Conservation (phyloP, 257 asterid genomes). For the Solanum medicagineum region DNA sequence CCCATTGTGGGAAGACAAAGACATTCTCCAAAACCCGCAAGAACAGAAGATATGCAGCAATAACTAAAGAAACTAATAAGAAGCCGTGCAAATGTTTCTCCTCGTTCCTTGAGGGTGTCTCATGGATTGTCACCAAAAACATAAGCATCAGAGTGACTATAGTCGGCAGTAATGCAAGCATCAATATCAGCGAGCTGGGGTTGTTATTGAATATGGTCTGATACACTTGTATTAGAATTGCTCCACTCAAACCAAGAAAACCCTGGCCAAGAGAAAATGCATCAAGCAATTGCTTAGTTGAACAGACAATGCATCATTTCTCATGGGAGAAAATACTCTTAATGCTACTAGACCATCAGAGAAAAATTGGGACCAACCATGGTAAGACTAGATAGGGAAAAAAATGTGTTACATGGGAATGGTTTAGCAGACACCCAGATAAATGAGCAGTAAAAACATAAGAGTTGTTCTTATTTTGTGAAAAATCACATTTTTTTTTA, state of each 20-base stretch:
- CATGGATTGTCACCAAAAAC: conserved; percentile 52
- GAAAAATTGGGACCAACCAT: neutral
- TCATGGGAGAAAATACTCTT: neutral
- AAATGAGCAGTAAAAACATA: neutral
- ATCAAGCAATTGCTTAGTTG: neutral
- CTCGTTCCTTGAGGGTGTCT: conserved; percentile 17
- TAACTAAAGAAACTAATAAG: conserved; percentile 43
- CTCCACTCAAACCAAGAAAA: conserved; percentile 91
- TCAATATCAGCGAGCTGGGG: conserved; percentile 62
- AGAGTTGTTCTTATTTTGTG: neutral
- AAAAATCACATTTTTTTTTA: neutral
- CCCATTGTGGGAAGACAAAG: conserved; percentile 31
- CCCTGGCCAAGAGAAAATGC: conserved; percentile 39
- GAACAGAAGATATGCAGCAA: conserved; percentile 59
- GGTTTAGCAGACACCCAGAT: neutral
- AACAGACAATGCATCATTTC: neutral
- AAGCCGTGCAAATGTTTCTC: conserved; percentile 43
- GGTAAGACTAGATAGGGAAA: neutral
- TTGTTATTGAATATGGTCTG: conserved; percentile 49
- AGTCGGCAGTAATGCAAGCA: conserved; percentile 69
- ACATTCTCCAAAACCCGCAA: conserved; percentile 39
- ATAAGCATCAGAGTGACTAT: conserved; percentile 46
- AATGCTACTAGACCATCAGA: neutral
- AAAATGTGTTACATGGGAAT: neutral
- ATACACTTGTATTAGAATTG: conserved; percentile 70